Conservation (phyloP, 805 yeast species). For the Yamadazyma philogaea region DNA sequence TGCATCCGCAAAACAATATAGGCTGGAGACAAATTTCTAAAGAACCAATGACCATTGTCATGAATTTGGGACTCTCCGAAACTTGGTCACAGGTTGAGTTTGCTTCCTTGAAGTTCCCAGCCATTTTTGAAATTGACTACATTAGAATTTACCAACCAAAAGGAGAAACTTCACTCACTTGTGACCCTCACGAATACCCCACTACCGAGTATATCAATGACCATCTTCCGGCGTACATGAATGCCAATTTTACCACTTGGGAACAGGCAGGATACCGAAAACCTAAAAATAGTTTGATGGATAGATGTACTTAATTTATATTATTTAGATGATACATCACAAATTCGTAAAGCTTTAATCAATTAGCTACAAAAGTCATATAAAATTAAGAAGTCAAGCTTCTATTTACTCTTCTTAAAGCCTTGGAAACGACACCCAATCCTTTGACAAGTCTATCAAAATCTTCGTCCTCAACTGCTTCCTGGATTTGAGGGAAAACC, state of each 20-base stretch:
- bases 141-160: conserved; percentile 40
- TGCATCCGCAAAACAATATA: conserved; percentile 37
- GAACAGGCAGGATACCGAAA: conserved; percentile 40
- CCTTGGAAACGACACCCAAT: conserved; percentile 42
- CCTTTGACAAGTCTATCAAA: conserved; percentile 42
- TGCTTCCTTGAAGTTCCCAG: conserved; percentile 33
- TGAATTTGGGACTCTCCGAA: conserved; percentile 40
- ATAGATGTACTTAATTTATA: conserved; percentile 16
- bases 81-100: conserved; percentile 41
- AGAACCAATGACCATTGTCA: conserved; percentile 38
- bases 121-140: conserved; percentile 35
- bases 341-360: no score
- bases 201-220: conserved; percentile 33
- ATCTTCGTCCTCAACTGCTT: conserved; percentile 49
- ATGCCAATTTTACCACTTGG: conserved; percentile 38
- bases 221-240: conserved; percentile 32
- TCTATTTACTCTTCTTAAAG: conserved; percentile 28
- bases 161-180: conserved; percentile 25
- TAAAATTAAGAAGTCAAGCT: not conserved
- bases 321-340: not conserved
- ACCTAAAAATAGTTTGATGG: conserved; percentile 62
- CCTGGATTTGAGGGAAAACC: conserved; percentile 58
- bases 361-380: not conserved
- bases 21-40: conserved; percentile 35
- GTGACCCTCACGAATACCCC: conserved; percentile 38